phyloP scores from a whole-genome alignment of 306 rosid species.

The Fragaria vesca region DNA sequence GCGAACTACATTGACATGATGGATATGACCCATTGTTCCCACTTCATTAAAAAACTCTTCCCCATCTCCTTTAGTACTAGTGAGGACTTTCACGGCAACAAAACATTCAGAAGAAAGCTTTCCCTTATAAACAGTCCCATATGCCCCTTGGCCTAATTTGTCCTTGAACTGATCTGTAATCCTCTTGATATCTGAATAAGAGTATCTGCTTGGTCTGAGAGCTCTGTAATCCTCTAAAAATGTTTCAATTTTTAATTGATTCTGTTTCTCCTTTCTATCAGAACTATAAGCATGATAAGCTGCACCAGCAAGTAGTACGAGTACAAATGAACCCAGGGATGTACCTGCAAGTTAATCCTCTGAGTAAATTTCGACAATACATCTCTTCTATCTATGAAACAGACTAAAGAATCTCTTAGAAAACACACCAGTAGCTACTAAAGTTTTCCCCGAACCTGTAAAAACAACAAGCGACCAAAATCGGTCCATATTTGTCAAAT shows the following conservation, averaged over 20 bases:
- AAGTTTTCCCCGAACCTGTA: constrained; percentile 21
- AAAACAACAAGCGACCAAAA: background rate
- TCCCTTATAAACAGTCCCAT: constrained; percentile 41
- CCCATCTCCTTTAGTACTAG: background rate
- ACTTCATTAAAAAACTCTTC: constrained; percentile 26
- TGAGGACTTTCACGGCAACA: constrained; percentile 15
- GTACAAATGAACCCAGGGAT: constrained; percentile 19
- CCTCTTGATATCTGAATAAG: constrained; percentile 38
- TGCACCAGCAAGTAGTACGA: constrained; percentile 11
- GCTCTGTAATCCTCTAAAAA: constrained; percentile 46
- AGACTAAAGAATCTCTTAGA: background rate
- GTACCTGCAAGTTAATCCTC: constrained; percentile 20
- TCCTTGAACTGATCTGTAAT: constrained; percentile 35
- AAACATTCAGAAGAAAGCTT: constrained; percentile 20
- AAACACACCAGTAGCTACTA: constrained; percentile 29
- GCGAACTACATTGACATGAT: constrained; percentile 43
- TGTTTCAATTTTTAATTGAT: constrained; percentile 15
- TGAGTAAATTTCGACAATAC: background rate
- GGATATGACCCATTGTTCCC: constrained; percentile 39
- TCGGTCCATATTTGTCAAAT: background rate
- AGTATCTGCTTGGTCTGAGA: constrained; percentile 39
- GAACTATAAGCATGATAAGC: background rate
- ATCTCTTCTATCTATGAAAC: background rate
- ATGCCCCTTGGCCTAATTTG: constrained; percentile 43
- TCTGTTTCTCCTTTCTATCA: constrained; percentile 1